A percentile compares a stretch with the other conserved stretches of the same genome.
phyloP scores from a whole-genome alignment of 495 filamentous ascomycete species.

The Achaetomiella virescens region DNA sequence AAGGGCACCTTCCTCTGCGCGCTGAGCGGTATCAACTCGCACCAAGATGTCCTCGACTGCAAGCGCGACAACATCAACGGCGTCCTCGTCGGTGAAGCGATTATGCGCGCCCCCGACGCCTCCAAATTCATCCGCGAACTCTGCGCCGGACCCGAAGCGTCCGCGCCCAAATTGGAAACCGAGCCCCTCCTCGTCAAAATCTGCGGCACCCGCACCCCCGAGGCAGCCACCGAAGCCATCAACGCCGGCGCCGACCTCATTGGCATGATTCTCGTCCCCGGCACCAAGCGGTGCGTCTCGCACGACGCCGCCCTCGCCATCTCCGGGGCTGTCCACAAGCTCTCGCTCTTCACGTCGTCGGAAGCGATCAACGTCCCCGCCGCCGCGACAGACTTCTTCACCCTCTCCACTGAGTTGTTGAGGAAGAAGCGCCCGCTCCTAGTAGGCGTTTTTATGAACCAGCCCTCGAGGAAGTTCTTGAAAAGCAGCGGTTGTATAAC shows the following conservation, averaged over 20 bases:
- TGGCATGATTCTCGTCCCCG: constrained; percentile 84
- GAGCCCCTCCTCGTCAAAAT: constrained; percentile 74
- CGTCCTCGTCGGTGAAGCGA: constrained; percentile 87
- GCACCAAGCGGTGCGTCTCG: constrained; percentile 69
- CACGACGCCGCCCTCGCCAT: constrained; percentile 73
- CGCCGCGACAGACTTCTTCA: constrained; percentile 41
- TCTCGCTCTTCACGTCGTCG: constrained; percentile 40
- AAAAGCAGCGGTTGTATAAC: constrained; percentile 62
- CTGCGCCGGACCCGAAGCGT: constrained; percentile 51
- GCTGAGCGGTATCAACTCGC: constrained; percentile 85
- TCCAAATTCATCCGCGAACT: constrained; percentile 71
- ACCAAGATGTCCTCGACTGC: constrained; percentile 86
- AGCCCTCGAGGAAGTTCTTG: constrained; percentile 76
- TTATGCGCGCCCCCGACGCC: constrained; percentile 86
- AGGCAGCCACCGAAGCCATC: constrained; percentile 73
- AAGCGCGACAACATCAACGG: constrained; percentile 84
- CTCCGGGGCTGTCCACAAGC: constrained; percentile 62
- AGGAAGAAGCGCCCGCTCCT: constrained; percentile 57
- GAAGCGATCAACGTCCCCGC: constrained; percentile 12
- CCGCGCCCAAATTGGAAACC: constrained; percentile 23
- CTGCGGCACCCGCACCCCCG: constrained; percentile 83
- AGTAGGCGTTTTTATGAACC: constrained; percentile 92
- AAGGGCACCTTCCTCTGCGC: constrained; percentile 87
- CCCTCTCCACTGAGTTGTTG: constrained; percentile 33
- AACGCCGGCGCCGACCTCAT: constrained; percentile 86